Evolutionary conservation across 495 filamentous ascomycete species (phyloP).

Genomic region (Penicillium daleae): DNA sequence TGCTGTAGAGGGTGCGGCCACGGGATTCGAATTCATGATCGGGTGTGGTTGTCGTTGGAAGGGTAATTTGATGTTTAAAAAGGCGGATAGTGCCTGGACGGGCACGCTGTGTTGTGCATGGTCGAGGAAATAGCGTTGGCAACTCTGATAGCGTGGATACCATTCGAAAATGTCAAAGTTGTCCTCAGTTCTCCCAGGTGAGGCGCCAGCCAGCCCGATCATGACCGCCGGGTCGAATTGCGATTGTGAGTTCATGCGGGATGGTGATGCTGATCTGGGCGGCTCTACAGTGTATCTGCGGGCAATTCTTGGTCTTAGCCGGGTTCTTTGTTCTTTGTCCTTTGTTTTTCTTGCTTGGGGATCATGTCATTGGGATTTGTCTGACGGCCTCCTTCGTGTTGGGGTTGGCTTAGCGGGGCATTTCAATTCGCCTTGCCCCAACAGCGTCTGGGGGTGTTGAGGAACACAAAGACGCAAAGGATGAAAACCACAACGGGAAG

Average conservation of each 20-base stretch:
- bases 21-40: constrained; percentile 38
- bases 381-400: constrained; percentile 5
- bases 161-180: constrained; percentile 84
- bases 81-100: constrained; percentile 87
- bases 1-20: constrained; percentile 27
- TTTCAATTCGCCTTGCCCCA: not conserved
- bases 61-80: constrained; percentile 79
- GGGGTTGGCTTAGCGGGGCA: constrained; percentile 9
- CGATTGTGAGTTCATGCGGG: constrained; percentile 40
- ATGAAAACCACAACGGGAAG: not conserved
- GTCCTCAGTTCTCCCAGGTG: constrained; percentile 42
- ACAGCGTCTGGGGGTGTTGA: not conserved
- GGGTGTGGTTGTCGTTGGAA: constrained; percentile 49
- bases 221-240: constrained; percentile 48
- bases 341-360: not conserved
- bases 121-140: constrained; percentile 91
- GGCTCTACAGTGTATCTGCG: constrained; percentile 26
- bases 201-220: constrained; percentile 42
- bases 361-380: constrained; percentile 2
- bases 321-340: not conserved
- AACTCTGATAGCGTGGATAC: constrained; percentile 91
- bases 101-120: constrained; percentile 82
- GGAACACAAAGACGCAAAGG: not conserved
- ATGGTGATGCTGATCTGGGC: constrained; percentile 20
- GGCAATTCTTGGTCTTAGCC: not conserved